These are phyloP conservation scores for Pneumocystis wakefieldiae DNA, from an alignment of 1,139 yeast genomes.

Conservation along the genomic window DNA sequence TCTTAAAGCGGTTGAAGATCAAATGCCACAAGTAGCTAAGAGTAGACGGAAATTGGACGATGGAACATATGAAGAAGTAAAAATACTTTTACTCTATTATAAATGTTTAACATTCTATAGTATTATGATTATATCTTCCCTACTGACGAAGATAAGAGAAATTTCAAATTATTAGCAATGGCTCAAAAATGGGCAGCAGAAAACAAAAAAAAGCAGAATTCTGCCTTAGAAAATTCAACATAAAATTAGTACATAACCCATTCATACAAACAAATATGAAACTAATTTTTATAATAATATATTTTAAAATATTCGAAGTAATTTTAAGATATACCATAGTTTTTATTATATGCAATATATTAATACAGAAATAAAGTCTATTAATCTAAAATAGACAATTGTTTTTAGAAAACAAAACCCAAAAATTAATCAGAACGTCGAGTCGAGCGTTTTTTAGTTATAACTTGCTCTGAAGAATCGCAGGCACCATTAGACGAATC, in stretches of 20 bases:
- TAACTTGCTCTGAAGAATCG: neutral
- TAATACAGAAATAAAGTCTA: neutral
- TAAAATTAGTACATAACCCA: neutral
- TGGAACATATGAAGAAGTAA: conserved; percentile 40
- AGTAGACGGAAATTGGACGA: conserved; percentile 32
- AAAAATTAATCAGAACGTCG: neutral
- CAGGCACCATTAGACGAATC: neutral
- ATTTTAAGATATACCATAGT: neutral
- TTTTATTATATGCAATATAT: neutral
- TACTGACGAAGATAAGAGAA: conserved; percentile 30
- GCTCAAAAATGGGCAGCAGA: neutral
- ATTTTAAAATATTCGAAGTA: neutral
- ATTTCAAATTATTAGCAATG: neutral
- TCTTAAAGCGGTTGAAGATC: conserved; percentile 27
- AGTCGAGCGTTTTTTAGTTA: neutral
- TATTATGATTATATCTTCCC: conserved; percentile 49
- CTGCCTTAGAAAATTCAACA: neutral
- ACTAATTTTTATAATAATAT: neutral
- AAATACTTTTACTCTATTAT: conserved; percentile 17
- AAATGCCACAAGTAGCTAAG: conserved; percentile 45
- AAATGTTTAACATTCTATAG: neutral
- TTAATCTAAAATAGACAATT: neutral
- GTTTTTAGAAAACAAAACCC: neutral
- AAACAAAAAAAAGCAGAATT: neutral
- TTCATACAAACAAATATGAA: neutral